These are phyloP conservation scores for Coprinopsis strossmayeri DNA, from an alignment of 768 basidiomycete species.

Conservation along the genomic window DNA sequence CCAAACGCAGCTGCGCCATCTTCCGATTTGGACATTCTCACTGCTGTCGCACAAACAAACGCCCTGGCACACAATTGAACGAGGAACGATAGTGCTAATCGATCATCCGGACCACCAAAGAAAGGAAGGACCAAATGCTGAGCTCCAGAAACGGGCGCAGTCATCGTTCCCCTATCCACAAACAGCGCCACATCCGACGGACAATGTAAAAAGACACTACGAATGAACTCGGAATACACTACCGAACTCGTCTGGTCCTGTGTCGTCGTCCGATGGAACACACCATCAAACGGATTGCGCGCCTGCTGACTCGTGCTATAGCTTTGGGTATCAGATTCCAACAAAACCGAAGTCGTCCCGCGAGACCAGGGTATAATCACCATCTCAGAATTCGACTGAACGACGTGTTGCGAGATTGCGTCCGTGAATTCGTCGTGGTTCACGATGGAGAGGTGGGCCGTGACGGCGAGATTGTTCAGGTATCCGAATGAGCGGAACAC, in stretches of 20 bases:
- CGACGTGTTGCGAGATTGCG: constrained; percentile 56
- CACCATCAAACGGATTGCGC: constrained; percentile 67
- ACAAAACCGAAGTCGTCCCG: constrained; percentile 23
- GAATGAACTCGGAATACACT: constrained; percentile 78
- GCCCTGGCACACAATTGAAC: constrained; percentile 69
- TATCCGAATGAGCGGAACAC: constrained; percentile 75
- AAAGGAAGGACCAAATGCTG: constrained; percentile 82
- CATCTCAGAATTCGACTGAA: constrained; percentile 56
- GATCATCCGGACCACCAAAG: constrained; percentile 93
- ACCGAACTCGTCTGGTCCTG: constrained; percentile 48
- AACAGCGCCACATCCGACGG: constrained; percentile 79
- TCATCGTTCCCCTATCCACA: constrained; percentile 61
- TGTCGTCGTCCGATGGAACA: constrained; percentile 53
- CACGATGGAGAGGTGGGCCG: constrained; percentile 70
- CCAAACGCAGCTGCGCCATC: constrained; percentile 13
- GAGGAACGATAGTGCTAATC: constrained; percentile 74
- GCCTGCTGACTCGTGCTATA: constrained; percentile 19
- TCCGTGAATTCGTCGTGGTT: constrained; percentile 65
- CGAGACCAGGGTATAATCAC: constrained; percentile 82
- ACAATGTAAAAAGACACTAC: constrained; percentile 70
- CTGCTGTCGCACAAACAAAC: constrained; percentile 62
- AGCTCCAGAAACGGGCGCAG: constrained; percentile 18
- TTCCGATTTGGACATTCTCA: constrained; percentile 50
- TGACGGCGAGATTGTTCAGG: constrained; percentile 60
- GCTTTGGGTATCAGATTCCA: constrained; percentile 14